Base-by-base conservation (phyloP, 495 filamentous ascomycete species). In the Hypomontagnella submonticulosa region DNA sequence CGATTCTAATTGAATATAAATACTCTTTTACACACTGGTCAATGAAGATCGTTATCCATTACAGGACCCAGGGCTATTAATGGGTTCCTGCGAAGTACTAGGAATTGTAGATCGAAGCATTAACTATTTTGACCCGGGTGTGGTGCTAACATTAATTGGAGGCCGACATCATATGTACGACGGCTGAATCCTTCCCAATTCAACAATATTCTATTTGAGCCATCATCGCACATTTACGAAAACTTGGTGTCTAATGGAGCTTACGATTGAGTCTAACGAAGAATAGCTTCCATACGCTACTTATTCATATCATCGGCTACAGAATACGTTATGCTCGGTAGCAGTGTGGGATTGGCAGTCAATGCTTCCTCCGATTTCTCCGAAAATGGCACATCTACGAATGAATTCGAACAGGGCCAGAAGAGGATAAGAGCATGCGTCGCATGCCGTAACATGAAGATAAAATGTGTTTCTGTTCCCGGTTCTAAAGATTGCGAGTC, bases 361-460 rank as follows among this genome's bases (percentile, higher is more conserved):
- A 13, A 62, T 12, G 20, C 23, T 5, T 12, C 4, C 19, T 38
- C 53, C 53, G 23, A 30, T 11, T 15, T 36, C 34, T 12, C 47
- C 48, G 58, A 59, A 33, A 43, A 62, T 49, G 53, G 52, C n/a
- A 36, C n/a, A 18, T 41, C 40, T 16, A 40, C 47, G 19, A 58
- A 46, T 2, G 64, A 62, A 3, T n/a, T 10, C 18, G 42, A 57
- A 20, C 57, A 57, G 10, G 40, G 12, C 15, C 43, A 36, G 11
- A 68, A 47, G 46, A 53, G 59, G 40, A 43, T 63, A 2, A 58
- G 65, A 7, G 65, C 65, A 4, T 68, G 65, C n/a, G 38, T 59
- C 23, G 34, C 65, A 55, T 68, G 65, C 27, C 65, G 65, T 33
- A 63, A 63, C 33, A 68, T 68, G 65, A 68, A 68, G 42, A 63